Base-by-base conservation (phyloP, 108 stramenopile genomes). In the Cafeteria roenbergensis region DNA sequence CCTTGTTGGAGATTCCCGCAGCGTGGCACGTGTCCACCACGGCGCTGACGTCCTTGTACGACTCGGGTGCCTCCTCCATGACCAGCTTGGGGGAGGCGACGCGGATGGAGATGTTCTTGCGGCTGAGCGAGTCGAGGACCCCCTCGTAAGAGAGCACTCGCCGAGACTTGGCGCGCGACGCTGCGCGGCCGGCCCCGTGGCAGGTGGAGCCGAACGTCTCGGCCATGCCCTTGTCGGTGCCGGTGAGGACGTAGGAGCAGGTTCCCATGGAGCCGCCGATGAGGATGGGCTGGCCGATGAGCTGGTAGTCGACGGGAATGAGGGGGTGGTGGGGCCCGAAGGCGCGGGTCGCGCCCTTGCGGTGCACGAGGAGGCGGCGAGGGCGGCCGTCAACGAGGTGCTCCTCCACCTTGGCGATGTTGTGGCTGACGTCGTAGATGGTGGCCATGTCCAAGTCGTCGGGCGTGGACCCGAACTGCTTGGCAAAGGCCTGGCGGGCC, bases 211-310 rank as follows among this genome's bases (percentile, higher is more conserved):
- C 87, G 58, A 86, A 90, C 2, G 87, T 89, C 71, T 86, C 81
- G 27, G 75, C 34, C 88, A 89, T 88, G 12, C 87, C 88, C 55
- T 75, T 73, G 25, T 87, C 81, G 25, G 88, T 90, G 34, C 88
- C 88, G 20, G 81, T 75, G 31, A 86, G 59, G 25, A 79, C 73
- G 65, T 84, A 85, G 37, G 75, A 69, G 4, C 86, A 88, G 21
- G 88, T 89, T 22, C 88, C 88, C 88, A 89, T 89, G 21, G 87
- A 88, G 22, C 88, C 88, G 8, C 88, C 88, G 38, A 89, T 83
- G 27, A 89, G 73, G 0, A 87, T 86, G 0, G 88, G 88, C 57
- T 89, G 88, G 29, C 88, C 88, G 25, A 78, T 85, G 67, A 75
- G 76, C 67, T 85, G 82, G 66, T 89, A 89, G 56, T 86, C 87